Evolutionary conservation across 352 stramenopile genomes (phyloP), one percentile per base, ranked within the genome.

Genomic region (Globisporangium echinulatum): DNA sequence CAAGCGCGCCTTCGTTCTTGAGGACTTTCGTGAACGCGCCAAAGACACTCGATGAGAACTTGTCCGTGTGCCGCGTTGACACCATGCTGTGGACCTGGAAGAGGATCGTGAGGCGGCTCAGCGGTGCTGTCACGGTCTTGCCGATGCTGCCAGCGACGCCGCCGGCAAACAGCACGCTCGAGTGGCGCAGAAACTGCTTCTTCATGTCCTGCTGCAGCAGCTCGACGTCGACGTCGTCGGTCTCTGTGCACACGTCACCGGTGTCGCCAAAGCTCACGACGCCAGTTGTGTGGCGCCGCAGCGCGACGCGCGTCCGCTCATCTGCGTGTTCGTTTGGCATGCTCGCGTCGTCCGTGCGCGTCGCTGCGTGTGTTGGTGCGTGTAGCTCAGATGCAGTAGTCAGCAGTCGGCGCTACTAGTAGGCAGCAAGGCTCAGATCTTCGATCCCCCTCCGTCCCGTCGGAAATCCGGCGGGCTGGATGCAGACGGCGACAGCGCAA

Each of bases 41-140:
- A 10, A 64, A 49, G 48, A 95, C 60, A 6, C 77, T 89, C 14
- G 79, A 82, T 10, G 83, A 92, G 63, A 88, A 95, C 59, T 81
- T 80, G 62, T 91, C 84, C 40, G 83, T 93, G 70, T 93, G 83
- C 8, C 82, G 79, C 58, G 85, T 90, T 25, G 85, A 93, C 10
- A 98, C 90, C 88, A 98, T 96, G 38, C 87, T 96, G 74, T 98
- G 92, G 17, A 99, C 96, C 76, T 98, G 94, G 77, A 97, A 98
- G 17, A 98, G 77, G 65, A 99, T 98, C 37, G 96, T 98, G 5
- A 98, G 74, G 14, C 94, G 90, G 67, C 85, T 97, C 6, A 99
- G 79, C 44, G 96, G 96, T 42, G 96, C 96, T 8, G 96, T 98
- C 40, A 97, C 77, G 11, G 94, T 98, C 76, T 99, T 99, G 52